Base-by-base conservation (phyloP, 352 stramenopile species). In the Phytophthora pluvialis region DNA sequence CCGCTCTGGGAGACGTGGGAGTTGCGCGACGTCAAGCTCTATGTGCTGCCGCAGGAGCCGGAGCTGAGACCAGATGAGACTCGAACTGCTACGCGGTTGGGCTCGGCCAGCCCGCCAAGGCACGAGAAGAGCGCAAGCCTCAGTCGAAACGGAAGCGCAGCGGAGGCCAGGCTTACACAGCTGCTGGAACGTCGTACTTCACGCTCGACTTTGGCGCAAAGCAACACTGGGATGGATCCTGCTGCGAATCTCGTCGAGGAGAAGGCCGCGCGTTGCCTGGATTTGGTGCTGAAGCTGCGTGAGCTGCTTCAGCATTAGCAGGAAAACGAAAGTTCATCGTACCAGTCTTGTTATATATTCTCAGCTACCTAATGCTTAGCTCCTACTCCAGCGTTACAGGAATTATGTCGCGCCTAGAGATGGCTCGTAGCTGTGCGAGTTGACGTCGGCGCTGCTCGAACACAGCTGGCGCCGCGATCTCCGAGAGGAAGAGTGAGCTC, bases 1-100 rank as follows among this genome's bases (percentile, higher is more conserved):
- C 64, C 75, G 2, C 40, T 88, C 1, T 93, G 84, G 74, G 72
- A 86, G 12, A 80, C 72, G 11, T 89, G 75, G 63, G 78, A 88
- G 44, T 60, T 91, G 10, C 78, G 83, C 21, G 57, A 80, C 0
- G 43, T 91, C 31, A 88, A 86, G 54, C 21, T 89, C 3, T 88
- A 52, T 11, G 32, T 49, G 25, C 7, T 64, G 11, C 49, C 66
- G 18, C 43, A 61, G 4, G 66, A 63, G 35, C 13, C 26, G 31
- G 42, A 50, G 13, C 25, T 4, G 32, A 39, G 10, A 45, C 5
- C 2, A 7, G 32, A 15, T 21, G 42, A 57, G 8, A 12, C 35
- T 10, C 35, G 33, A 9, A 12, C 31, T 28, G 38, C 48, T 54
- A 43, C 55, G 10, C 46, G 31, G 7, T 4, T 52, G 21, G 29